Percentiles rank a stretch among this genome's conserved stretches.
These are phyloP conservation scores for Mrakiaceae sp. DNA, from an alignment of 1,284 basidiomycete species.

Conservation along the genomic window DNA sequence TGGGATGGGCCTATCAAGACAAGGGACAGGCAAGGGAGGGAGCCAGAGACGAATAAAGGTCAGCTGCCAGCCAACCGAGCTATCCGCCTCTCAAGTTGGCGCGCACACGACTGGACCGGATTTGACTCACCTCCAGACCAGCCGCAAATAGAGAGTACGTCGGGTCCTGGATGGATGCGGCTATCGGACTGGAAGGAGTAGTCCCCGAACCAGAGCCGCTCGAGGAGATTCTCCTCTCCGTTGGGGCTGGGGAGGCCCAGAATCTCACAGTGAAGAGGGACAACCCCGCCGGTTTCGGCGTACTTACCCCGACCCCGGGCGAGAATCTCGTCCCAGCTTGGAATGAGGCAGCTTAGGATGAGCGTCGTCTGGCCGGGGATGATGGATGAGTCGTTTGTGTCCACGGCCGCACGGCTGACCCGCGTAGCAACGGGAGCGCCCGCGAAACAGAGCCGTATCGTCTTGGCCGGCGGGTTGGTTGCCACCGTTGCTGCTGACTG, in stretches of 20 bases:
- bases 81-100: too few relatives aligned
- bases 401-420: neutral
- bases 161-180: neutral
- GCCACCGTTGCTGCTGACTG: too few relatives aligned
- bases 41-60: neutral
- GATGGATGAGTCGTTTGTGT: neutral
- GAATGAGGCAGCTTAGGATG: slow-evolving; percentile 6
- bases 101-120: neutral
- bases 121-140: neutral
- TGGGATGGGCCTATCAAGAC: neutral
- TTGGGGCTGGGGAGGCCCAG: neutral
- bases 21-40: neutral
- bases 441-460: slow-evolving; percentile 9
- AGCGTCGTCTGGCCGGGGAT: slow-evolving; percentile 1
- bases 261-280: slow-evolving; percentile 8
- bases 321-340: neutral
- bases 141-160: neutral
- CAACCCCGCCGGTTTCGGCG: neutral
- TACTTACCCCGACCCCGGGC: neutral
- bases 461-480: neutral
- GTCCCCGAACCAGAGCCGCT: slow-evolving; percentile 13
- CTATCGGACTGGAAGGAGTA: neutral
- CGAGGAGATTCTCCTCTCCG: slow-evolving; percentile 1
- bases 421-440: neutral
- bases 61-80: neutral